Percentiles rank a stretch among this genome's conserved stretches.
Conservation (phyloP, 768 basidiomycete genomes). For the Podaxis carcinomalis region DNA sequence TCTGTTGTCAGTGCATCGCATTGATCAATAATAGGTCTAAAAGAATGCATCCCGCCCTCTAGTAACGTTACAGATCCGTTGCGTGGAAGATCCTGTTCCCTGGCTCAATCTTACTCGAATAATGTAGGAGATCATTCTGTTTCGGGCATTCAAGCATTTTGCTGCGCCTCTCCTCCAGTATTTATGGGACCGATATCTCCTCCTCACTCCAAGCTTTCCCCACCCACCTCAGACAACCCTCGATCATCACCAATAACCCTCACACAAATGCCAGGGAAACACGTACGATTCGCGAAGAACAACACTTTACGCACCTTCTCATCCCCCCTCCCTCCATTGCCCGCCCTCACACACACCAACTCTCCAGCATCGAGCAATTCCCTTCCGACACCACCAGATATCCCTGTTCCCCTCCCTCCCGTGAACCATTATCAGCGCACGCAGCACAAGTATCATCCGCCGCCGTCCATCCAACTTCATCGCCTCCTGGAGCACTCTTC, state of each 20-base stretch:
- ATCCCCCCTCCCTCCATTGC: neutral
- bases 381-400: constrained; percentile 3
- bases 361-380: constrained; percentile 7
- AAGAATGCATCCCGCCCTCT: too few species aligned
- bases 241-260: neutral
- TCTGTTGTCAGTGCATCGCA: neutral
- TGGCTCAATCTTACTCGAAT: neutral
- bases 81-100: neutral
- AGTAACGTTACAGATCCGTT: neutral
- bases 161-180: neutral
- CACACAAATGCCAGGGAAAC: constrained; percentile 3
- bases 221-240: neutral
- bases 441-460: neutral
- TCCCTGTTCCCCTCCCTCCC: neutral
- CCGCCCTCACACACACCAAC: neutral
- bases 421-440: neutral
- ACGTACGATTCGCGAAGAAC: constrained; percentile 4
- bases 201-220: neutral
- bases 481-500: neutral
- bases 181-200: neutral
- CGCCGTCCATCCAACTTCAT: neutral
- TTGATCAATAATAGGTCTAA: neutral
- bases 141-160: neutral
- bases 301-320: constrained; percentile 2
- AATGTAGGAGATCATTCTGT: neutral